Percentiles rank a stretch among this genome's conserved stretches.
Conservation (phyloP, 2,329 filamentous ascomycete genomes). For the Penicillium frequentans region DNA sequence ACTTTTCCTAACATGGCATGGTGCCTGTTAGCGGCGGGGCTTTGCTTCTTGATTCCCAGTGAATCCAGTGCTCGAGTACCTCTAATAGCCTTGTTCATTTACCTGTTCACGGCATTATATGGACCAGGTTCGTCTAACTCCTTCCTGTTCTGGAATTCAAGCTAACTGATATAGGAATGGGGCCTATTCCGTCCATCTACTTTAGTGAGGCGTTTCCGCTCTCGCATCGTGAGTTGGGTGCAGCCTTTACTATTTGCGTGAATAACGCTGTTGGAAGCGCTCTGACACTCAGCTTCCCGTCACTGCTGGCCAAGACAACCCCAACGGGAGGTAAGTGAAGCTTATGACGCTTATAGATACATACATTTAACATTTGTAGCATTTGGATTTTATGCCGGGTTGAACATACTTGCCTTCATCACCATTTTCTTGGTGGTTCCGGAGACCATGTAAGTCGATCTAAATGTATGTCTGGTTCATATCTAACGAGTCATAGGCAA, state of each 20-base stretch:
- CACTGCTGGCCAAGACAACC: constrained; percentile 17
- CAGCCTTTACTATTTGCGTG: constrained; percentile 50
- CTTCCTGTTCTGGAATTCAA: not conserved
- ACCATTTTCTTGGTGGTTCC: constrained; percentile 44
- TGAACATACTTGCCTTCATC: constrained; percentile 50
- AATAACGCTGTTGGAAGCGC: constrained; percentile 52
- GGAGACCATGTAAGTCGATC: constrained; percentile 38
- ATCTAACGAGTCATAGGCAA: constrained; percentile 13
- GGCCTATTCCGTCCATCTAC: constrained; percentile 53
- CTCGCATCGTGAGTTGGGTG: constrained; percentile 51
- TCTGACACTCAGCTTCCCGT: constrained; percentile 44
- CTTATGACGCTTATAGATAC: not conserved
- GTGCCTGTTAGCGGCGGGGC: constrained; percentile 49
- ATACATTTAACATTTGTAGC: constrained; percentile 9
- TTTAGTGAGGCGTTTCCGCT: constrained; percentile 53
- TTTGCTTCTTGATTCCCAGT: constrained; percentile 54
- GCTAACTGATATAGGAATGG: constrained; percentile 27
- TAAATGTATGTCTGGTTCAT: no score
- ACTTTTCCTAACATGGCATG: constrained; percentile 54
- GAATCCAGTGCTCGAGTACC: constrained; percentile 44
- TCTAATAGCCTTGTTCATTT: constrained; percentile 55
- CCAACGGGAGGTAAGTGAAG: constrained; percentile 9
- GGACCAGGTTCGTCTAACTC: constrained; percentile 40
- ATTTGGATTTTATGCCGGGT: constrained; percentile 49
- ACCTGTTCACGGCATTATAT: constrained; percentile 46